Evolutionary conservation across 345 rosid genomes (phyloP), one percentile per base, ranked within the genome.

Genomic region (Rhodamnia rubescens): DNA sequence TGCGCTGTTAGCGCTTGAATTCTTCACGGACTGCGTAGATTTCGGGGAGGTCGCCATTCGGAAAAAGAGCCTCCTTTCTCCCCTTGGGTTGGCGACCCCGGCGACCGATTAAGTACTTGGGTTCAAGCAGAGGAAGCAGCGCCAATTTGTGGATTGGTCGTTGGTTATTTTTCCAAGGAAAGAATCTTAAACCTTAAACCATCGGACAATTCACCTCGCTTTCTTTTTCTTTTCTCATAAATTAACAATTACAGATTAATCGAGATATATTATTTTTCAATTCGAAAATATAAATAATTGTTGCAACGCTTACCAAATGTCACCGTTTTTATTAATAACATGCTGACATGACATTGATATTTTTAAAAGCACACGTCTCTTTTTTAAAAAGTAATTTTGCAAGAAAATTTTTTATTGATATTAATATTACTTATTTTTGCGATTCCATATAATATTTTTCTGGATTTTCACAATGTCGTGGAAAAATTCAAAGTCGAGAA

Each of bases 1-100:
- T 26, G 82, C 55, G 50, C 83, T 64, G 13, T 22, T 83, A 27
- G 40, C 29, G 42, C 61, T 84, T 26, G 55, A 44, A 64, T 82
- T 82, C 85, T 64, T 61, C 51, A 10, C 24, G 50, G 86, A 36
- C 86, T 40, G 86, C 74, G 47, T 78, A 53, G 83, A 69, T 86
- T 57, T 83, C 20, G 88, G 29, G 64, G 57, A 56, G 87, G 44
- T 83, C 59, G 81, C 83, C 80, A 81, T 78, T 84, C 83, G 32
- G 32, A 55, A 83, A 50, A 74, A n/a, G 69, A 32, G 86, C 82
- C 47, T 13, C 50, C 61, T 36, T 36, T 69, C 9, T 9, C 47
- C 47, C 22, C 47, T 32, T 69, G 80, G 55, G 53, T 52, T 20
- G 56, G 22, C 29, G 32, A 80, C 85, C 82, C 49, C 82, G 27